Evolutionary conservation across 345 rosid genomes (phyloP).

Genomic region (Streptanthus diversifolius): DNA sequence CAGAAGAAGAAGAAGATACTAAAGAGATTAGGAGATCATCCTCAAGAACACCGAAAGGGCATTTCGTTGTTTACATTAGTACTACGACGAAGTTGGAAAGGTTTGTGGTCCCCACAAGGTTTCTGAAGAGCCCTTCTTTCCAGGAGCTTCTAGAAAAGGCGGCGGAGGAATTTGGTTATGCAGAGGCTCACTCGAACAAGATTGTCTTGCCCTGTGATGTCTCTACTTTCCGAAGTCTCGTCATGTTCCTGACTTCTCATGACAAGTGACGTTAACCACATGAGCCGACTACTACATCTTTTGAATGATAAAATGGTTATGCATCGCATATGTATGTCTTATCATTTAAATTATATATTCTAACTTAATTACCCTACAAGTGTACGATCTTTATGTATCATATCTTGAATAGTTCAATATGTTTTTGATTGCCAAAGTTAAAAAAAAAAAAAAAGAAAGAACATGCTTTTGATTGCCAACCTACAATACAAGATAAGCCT

Average conservation of each 20-base stretch:
- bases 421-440: not conserved
- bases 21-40: not conserved
- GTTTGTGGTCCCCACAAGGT: conserved; percentile 31
- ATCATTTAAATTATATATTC: not conserved
- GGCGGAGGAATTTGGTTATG: conserved; percentile 31
- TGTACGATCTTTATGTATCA: not conserved
- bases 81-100: conserved; percentile 20
- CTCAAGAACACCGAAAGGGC: conserved; percentile 29
- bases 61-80: conserved; percentile 36
- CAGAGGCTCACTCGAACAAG: conserved; percentile 31
- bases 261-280: conserved; percentile 13
- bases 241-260: conserved; percentile 14
- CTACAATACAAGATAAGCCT: too few species aligned
- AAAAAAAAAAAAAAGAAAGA: too few species aligned
- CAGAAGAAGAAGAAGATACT: conserved; percentile 1
- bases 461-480: not conserved
- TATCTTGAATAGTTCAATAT: not conserved
- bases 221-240: conserved; percentile 24
- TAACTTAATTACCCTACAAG: conserved; percentile 1
- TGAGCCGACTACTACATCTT: not conserved
- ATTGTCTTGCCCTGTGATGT: conserved; percentile 39
- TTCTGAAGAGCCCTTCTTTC: conserved; percentile 28
- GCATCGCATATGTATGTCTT: not conserved
- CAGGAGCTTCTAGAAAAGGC: conserved; percentile 34
- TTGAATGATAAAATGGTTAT: not conserved